These are phyloP conservation scores for Leishmania aethiopica DNA, from an alignment of 208 protist genomes.

Conservation along the genomic window DNA sequence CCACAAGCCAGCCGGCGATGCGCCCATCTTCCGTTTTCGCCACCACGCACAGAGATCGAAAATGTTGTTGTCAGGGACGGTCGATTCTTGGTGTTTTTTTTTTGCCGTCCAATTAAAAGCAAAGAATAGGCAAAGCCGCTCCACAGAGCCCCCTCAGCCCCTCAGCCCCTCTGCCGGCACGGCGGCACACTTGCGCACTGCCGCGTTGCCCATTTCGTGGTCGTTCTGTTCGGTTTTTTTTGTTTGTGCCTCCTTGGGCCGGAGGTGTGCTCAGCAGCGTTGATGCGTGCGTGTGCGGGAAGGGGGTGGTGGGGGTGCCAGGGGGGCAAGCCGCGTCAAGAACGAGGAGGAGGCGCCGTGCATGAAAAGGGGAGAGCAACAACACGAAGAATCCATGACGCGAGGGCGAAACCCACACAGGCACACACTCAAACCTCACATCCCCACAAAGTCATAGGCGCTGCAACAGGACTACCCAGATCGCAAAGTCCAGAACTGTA, in stretches of 20 bases:
- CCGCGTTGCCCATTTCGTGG: background rate
- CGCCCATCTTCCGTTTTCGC: slow-evolving; percentile 22
- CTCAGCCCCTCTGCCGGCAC: background rate
- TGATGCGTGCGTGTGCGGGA: slow-evolving; percentile 1
- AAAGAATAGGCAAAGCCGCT: background rate
- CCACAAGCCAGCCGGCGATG: slow-evolving; percentile 11
- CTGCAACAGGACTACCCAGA: background rate
- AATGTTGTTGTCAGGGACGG: slow-evolving; percentile 12
- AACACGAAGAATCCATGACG: too few species aligned
- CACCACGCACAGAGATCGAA: background rate
- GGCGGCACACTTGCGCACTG: background rate
- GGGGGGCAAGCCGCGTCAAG: background rate
- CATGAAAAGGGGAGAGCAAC: background rate
- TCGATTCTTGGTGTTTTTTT: background rate
- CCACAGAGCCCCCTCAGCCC: background rate
- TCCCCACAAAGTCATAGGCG: background rate
- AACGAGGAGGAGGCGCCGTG: background rate
- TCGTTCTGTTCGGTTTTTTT: too few species aligned
- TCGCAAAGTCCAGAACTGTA: background rate
- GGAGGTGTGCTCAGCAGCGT: background rate
- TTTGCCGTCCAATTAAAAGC: background rate
- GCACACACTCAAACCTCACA: background rate
- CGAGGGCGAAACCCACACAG: background rate
- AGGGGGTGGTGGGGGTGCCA: background rate
- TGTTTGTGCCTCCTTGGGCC: background rate